phyloP scores from a whole-genome alignment of 495 filamentous ascomycete species.

The Neurospora pannonica region DNA sequence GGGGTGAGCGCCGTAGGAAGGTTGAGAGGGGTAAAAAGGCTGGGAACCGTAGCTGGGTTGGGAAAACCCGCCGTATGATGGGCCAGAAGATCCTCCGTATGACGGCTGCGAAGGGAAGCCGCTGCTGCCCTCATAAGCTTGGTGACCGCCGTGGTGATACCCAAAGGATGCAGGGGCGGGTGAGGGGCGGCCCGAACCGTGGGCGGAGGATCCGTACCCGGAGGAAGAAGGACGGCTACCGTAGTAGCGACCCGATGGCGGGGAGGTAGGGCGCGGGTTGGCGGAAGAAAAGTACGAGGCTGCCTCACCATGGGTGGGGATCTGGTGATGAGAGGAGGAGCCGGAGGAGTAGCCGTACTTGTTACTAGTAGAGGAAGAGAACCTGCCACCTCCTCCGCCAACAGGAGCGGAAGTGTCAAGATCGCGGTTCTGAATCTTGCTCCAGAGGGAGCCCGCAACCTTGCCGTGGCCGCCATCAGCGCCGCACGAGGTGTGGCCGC shows the following conservation, averaged over 20 bases:
- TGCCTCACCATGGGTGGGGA: not conserved
- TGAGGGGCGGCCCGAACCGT: not conserved
- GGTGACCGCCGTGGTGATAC: not conserved
- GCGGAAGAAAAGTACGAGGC: not conserved
- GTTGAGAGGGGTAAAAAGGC: not conserved
- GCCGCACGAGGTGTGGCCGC: slow-evolving; percentile 20
- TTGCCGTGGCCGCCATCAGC: slow-evolving; percentile 41
- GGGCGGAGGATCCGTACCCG: not conserved
- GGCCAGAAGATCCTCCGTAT: not conserved
- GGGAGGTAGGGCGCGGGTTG: not conserved
- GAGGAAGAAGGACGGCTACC: not conserved
- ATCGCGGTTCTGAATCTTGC: slow-evolving; percentile 29
- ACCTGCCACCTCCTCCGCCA: not conserved
- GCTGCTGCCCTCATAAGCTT: not conserved
- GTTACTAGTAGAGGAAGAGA: not conserved
- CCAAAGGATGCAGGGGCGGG: slow-evolving; percentile 1
- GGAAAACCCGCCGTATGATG: not conserved
- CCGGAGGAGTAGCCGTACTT: not conserved
- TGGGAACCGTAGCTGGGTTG: not conserved
- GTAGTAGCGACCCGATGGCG: not conserved
- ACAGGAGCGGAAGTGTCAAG: slow-evolving; percentile 3
- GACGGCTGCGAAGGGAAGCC: not conserved
- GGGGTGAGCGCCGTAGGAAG: not conserved
- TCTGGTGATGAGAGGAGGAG: not conserved
- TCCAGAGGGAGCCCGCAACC: slow-evolving; percentile 41